Evolutionary conservation across 1,284 basidiomycete genomes (phyloP).

Genomic region (Takashimella tepidaria): DNA sequence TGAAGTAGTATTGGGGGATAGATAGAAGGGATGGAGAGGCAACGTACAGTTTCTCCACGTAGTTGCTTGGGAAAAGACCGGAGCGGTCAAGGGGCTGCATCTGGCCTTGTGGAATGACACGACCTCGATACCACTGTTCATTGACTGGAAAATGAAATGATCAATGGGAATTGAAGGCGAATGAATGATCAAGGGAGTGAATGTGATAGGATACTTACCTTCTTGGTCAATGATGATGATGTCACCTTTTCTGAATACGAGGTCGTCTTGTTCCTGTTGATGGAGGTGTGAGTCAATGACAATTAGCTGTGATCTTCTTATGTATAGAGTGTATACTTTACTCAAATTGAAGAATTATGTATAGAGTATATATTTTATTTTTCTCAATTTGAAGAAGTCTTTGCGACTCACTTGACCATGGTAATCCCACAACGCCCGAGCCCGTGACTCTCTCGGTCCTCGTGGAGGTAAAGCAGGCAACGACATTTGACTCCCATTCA

Average conservation of each 20-base stretch:
- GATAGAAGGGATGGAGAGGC: not conserved
- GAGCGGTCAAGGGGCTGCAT: constrained; percentile 21
- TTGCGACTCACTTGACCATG: constrained; percentile 32
- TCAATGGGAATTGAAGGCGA: too few species aligned
- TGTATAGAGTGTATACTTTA: too few species aligned
- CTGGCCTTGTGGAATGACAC: constrained; percentile 33
- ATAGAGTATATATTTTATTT: too few species aligned
- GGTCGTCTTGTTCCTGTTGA: constrained; percentile 37
- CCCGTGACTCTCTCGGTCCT: constrained; percentile 19
- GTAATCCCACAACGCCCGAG: constrained; percentile 44
- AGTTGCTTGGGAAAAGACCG: constrained; percentile 43
- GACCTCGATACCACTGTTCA: constrained; percentile 41
- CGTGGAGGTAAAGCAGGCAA: constrained; percentile 18
- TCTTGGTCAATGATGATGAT: constrained; percentile 42
- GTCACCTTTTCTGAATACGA: constrained; percentile 39
- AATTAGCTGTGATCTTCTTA: too few species aligned
- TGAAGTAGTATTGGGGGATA: not conserved
- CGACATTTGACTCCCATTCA: not conserved
- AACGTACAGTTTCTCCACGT: constrained; percentile 41
- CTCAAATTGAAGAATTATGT: too few species aligned
- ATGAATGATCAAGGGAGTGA: too few species aligned
- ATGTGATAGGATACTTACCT: constrained; percentile 30
- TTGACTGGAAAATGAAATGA: constrained; percentile 34
- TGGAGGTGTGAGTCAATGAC: too few species aligned
- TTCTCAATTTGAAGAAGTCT: too few species aligned